phyloP scores from a whole-genome alignment of 805 yeast species.

The Ogataea parapolymorpha region DNA sequence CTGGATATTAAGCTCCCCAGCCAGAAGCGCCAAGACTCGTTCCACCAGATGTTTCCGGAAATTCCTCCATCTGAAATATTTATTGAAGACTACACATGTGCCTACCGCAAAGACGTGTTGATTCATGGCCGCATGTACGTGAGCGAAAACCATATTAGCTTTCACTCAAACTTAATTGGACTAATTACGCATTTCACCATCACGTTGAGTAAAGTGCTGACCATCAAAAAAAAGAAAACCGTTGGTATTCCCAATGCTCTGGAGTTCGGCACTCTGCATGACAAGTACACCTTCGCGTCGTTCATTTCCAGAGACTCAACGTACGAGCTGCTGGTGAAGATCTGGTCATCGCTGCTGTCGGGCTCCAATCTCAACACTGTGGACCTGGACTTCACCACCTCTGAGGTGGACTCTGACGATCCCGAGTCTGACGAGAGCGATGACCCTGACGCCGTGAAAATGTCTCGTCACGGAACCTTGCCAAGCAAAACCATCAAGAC shows the following conservation, averaged over 20 bases:
- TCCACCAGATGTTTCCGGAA: conserved; percentile 56
- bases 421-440: conserved; percentile 23
- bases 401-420: conserved; percentile 37
- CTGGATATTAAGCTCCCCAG: conserved; percentile 36
- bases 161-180: conserved; percentile 66
- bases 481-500: conserved; percentile 5
- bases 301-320: conserved; percentile 58
- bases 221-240: conserved; percentile 61
- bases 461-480: conserved; percentile 10
- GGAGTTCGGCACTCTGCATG: conserved; percentile 58
- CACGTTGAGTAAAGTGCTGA: conserved; percentile 59
- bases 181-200: conserved; percentile 58
- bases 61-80: conserved; percentile 49
- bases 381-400: conserved; percentile 23
- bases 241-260: conserved; percentile 70
- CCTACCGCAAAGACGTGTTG: conserved; percentile 59
- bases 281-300: conserved; percentile 61
- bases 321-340: conserved; percentile 48
- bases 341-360: conserved; percentile 53
- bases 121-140: conserved; percentile 66
- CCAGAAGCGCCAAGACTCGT: conserved; percentile 54
- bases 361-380: conserved; percentile 21
- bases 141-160: conserved; percentile 52
- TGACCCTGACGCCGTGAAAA: conserved; percentile 17
- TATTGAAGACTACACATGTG: conserved; percentile 64